These are phyloP conservation scores for Lactifluus volemus DNA, from an alignment of 768 basidiomycete genomes.

Conservation along the genomic window DNA sequence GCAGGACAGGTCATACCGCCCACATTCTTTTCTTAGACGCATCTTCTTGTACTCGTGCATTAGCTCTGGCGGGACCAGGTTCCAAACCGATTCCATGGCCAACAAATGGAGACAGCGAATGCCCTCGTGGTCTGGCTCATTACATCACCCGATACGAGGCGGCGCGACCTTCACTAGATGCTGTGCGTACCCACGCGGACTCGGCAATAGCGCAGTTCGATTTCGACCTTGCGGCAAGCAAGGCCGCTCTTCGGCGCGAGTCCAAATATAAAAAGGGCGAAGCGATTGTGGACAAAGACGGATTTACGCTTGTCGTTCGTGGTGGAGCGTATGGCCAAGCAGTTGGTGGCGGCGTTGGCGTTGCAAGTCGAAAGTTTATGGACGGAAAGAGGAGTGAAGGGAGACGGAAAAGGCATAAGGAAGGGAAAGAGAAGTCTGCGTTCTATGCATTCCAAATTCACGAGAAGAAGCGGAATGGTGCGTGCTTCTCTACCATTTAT, in stretches of 20 bases:
- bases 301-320: conserved; percentile 89
- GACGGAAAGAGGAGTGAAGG: conserved; percentile 25
- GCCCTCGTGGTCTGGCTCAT: conserved; percentile 63
- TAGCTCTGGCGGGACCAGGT: conserved; percentile 32
- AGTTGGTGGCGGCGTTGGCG: conserved; percentile 67
- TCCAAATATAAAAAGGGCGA: conserved; percentile 73
- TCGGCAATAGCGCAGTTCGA: conserved; percentile 71
- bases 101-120: conserved; percentile 33
- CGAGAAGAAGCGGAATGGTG: conserved; percentile 82
- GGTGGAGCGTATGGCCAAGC: conserved; percentile 87
- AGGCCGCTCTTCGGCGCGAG: conserved; percentile 32
- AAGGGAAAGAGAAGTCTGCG: conserved; percentile 49
- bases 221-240: conserved; percentile 52
- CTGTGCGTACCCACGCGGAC: conserved; percentile 73
- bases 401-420: conserved; percentile 52
- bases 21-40: conserved; percentile 68
- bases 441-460: conserved; percentile 91
- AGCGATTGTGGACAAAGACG: conserved; percentile 88
- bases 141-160: conserved; percentile 56
- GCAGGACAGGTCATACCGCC: conserved; percentile 55
- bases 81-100: conserved; percentile 60
- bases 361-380: conserved; percentile 53
- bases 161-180: conserved; percentile 66
- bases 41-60: conserved; percentile 59
- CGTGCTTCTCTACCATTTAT: conserved; percentile 11